Conservation (phyloP, 352 stramenopile genomes). For the Globisporangium spinosum region DNA sequence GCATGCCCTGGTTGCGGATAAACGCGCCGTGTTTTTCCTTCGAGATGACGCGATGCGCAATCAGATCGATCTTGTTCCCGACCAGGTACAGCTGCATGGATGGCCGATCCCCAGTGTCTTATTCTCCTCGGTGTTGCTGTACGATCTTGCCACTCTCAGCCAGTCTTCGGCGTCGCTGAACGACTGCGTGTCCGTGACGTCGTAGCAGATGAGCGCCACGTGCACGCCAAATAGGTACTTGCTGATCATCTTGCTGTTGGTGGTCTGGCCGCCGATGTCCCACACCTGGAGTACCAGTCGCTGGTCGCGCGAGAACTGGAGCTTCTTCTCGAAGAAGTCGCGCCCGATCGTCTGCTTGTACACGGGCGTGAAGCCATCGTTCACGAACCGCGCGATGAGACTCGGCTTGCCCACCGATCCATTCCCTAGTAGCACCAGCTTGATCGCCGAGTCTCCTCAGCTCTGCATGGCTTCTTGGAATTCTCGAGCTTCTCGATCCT, state of each 20-base stretch:
- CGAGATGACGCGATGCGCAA: conserved; percentile 66
- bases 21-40: conserved; percentile 74
- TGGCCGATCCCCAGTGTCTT: conserved; percentile 14
- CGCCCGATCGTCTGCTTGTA: conserved; percentile 88
- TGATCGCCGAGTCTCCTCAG: conserved; percentile 61
- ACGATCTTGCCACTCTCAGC: conserved; percentile 38
- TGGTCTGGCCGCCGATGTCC: conserved; percentile 89
- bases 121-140: conserved; percentile 15
- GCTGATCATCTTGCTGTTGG: conserved; percentile 83
- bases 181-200: conserved; percentile 82
- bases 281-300: conserved; percentile 79
- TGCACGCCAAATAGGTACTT: conserved; percentile 84
- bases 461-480: conserved; percentile 8
- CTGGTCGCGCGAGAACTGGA: conserved; percentile 70
- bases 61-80: conserved; percentile 87
- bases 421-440: conserved; percentile 84
- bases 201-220: conserved; percentile 82
- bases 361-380: conserved; percentile 71
- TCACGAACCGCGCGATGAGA: conserved; percentile 80
- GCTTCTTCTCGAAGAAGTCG: conserved; percentile 87
- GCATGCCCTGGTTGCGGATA: conserved; percentile 52
- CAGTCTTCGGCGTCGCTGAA: conserved; percentile 84
- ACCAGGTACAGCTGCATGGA: conserved; percentile 67
- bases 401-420: conserved; percentile 85
- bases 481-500: not conserved